phyloP scores from a whole-genome alignment of 441 rosid genomes.

The Populus tomentosa region DNA sequence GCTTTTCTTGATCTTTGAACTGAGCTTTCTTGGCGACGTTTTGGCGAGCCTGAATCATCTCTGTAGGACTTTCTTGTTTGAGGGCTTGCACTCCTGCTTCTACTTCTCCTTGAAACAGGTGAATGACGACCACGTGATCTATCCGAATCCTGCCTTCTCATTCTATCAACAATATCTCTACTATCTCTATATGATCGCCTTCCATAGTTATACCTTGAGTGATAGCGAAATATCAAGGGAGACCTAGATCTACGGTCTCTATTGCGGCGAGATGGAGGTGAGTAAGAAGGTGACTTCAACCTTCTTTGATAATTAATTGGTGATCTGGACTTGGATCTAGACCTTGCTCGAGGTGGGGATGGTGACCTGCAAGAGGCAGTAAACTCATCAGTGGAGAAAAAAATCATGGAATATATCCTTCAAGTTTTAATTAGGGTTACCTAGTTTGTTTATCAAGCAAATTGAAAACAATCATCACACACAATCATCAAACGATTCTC shows the following conservation, averaged over 20 bases:
- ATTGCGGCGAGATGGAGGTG: conserved; percentile 55
- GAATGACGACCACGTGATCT: conserved; percentile 56
- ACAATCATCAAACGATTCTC: background rate
- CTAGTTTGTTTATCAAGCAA: background rate
- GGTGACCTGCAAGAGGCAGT: conserved; percentile 62
- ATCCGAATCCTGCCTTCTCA: conserved; percentile 44
- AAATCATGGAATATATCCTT: background rate
- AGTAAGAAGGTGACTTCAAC: conserved; percentile 64
- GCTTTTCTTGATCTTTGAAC: conserved; percentile 44
- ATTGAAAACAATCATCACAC: background rate
- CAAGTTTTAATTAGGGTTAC: background rate
- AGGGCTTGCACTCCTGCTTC: conserved; percentile 70
- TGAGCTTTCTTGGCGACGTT: conserved; percentile 47
- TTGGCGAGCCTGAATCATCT: conserved; percentile 58
- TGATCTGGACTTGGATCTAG: conserved; percentile 75
- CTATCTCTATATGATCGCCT: conserved; percentile 51
- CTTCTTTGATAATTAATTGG: conserved; percentile 61
- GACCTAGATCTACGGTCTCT: conserved; percentile 75
- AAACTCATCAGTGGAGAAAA: conserved; percentile 11
- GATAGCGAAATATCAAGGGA: conserved; percentile 51
- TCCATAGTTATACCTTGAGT: conserved; percentile 57
- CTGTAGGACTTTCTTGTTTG: conserved; percentile 45
- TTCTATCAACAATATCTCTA: conserved; percentile 50
- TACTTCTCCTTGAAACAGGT: conserved; percentile 63
- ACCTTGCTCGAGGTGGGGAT: conserved; percentile 59